Percentiles rank a stretch among this genome's conserved stretches.
Conservation (phyloP, 306 rosid genomes). For the peach (Prunus persica) region DNA sequence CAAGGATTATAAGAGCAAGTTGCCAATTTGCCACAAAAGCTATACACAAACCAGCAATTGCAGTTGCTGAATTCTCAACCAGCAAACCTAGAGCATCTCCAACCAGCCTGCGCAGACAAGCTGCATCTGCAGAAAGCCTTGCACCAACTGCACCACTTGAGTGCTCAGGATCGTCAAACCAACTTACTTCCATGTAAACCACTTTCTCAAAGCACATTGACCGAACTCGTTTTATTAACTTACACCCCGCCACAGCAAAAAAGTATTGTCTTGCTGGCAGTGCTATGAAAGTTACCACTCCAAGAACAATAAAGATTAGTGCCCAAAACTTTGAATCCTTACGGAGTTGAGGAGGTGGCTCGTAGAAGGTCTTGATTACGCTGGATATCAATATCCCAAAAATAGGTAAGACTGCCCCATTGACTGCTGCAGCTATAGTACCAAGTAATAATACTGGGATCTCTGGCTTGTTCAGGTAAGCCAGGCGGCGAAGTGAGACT, state of each 20-base stretch:
- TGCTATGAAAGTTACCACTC: conserved; percentile 32
- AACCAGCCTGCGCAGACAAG: conserved; percentile 54
- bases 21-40: conserved; percentile 68
- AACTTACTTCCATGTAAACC: conserved; percentile 67
- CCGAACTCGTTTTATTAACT: conserved; percentile 59
- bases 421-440: conserved; percentile 52
- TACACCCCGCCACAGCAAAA: conserved; percentile 67
- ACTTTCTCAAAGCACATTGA: conserved; percentile 65
- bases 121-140: conserved; percentile 75
- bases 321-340: conserved; percentile 72
- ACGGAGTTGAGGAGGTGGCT: conserved; percentile 53
- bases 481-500: conserved; percentile 51
- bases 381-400: conserved; percentile 49
- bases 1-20: conserved; percentile 59
- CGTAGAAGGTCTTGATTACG: conserved; percentile 52
- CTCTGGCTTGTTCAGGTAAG: conserved; percentile 78
- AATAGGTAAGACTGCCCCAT: conserved; percentile 48
- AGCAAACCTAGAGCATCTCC: conserved; percentile 72
- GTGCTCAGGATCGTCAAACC: conserved; percentile 72
- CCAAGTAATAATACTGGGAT: conserved; percentile 57
- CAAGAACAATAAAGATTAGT: conserved; percentile 39
- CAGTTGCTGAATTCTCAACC: conserved; percentile 48
- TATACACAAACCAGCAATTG: conserved; percentile 54
- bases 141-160: conserved; percentile 80
- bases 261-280: conserved; percentile 49